Evolutionary conservation across 208 protist genomes (phyloP), one percentile per base, ranked within the genome.

Genomic region (Crithidia brevicula): DNA sequence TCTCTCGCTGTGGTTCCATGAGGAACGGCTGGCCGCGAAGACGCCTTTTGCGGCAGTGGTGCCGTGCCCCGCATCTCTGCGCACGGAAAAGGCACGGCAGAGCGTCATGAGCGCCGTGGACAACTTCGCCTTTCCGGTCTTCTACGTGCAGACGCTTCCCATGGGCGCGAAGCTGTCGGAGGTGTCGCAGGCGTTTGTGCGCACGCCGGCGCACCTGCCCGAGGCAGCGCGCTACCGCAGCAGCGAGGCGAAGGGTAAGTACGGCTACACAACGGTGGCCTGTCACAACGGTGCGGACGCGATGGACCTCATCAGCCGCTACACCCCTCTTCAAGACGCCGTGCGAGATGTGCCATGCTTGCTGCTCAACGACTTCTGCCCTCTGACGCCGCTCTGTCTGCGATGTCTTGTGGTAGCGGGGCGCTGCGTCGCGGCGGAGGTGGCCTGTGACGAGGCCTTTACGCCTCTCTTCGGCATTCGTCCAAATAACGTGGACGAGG

Each of bases 11-110:
- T 93, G 87, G 87, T 93, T 76, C 56, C 81, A 87, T 33, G 56
- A 77, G 22, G 82, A 89, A 33, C 50, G 33, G 8, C 65, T 93
- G 20, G 65, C 78, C 0, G 62, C 47, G 22, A 76, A 78, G 67
- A 90, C 87, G 13, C 83, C 83, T 2, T 93, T 90, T 52, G 67
- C 77, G 9, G 87, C 83, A 3, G 62, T 93, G 47, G 79, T 87
- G 18, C 83, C 83, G 8, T 93, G 77, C 67, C 56, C 43, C 18
- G 79, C 72, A 25, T 72, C 72, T 9, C 33, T 67, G 1, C 74
- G 72, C 18, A 72, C 72, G 20, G 52, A 59, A 30, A 62, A 81
- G 36, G 77, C 75, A 18, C 49, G 60, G 33, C 30, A 36, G 22
- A 60, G 53, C n/a, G 50, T 83, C n/a, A 59, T 67, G 38, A 31